Percentiles rank a stretch among this genome's conserved stretches.
Evolutionary conservation across 140 eudicot species (phyloP).

Genomic region (Oenanthe javanica): DNA sequence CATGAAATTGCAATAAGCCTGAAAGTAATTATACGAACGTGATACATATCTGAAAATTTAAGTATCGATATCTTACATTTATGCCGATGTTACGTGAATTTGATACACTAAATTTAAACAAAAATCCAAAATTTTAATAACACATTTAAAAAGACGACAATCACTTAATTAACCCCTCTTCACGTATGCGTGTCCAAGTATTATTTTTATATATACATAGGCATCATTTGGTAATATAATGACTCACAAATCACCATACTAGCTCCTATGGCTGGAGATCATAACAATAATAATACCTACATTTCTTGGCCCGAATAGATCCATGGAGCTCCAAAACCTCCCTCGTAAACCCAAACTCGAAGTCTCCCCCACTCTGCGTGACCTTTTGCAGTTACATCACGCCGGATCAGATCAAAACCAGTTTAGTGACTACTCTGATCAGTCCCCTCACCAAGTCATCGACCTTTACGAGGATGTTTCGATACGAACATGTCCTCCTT

Average conservation of each 20-base stretch:
- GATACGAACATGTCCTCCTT: slow-evolving; percentile 26
- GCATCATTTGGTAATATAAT: background rate
- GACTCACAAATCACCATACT: background rate
- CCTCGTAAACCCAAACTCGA: slow-evolving; percentile 43
- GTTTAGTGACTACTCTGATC: background rate
- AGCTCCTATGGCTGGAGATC: background rate
- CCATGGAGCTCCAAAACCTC: slow-evolving; percentile 48
- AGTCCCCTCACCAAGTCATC: slow-evolving; percentile 14
- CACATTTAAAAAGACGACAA: background rate
- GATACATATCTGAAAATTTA: background rate
- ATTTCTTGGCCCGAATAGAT: slow-evolving; percentile 38
- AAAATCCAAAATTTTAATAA: background rate
- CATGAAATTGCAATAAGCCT: background rate
- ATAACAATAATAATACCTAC: background rate
- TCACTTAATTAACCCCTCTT: background rate
- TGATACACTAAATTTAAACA: background rate
- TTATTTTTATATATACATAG: background rate
- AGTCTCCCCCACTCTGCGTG: slow-evolving; percentile 47
- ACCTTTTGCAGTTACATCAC: slow-evolving; percentile 37
- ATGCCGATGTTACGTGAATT: too few relatives aligned
- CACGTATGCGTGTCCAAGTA: background rate
- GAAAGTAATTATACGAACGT: background rate
- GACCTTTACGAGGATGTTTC: slow-evolving; percentile 15
- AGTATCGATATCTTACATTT: too few relatives aligned
- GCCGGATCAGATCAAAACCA: slow-evolving; percentile 18